Evolutionary conservation across 306 rosid species (phyloP).

Genomic region (Gynostemma pentaphyllum): DNA sequence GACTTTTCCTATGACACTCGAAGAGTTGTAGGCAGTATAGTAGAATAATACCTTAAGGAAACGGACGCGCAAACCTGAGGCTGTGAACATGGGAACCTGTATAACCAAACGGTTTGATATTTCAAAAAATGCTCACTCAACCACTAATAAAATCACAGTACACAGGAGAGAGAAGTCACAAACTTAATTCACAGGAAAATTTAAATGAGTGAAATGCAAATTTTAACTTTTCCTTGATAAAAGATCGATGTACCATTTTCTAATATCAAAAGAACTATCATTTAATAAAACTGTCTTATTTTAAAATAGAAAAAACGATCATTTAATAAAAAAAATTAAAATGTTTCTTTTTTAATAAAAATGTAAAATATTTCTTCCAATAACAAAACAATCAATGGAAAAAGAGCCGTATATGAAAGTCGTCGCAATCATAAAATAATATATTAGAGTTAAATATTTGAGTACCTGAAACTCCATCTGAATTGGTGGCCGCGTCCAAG

Average conservation of each 20-base stretch:
- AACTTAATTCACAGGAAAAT: neutral
- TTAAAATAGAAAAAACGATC: too few relatives aligned
- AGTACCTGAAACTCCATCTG: slow-evolving; percentile 98
- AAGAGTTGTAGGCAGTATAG: too few relatives aligned
- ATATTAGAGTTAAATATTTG: slow-evolving; percentile 4
- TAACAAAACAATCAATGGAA: neutral
- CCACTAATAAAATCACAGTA: neutral
- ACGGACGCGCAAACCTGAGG: slow-evolving; percentile 93
- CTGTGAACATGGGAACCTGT: slow-evolving; percentile 94
- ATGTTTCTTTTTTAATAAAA: too few relatives aligned
- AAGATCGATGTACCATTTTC: too few relatives aligned
- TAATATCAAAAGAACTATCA: too few relatives aligned
- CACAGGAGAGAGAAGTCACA: neutral
- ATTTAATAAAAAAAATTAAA: too few relatives aligned
- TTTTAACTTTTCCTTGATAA: too few relatives aligned
- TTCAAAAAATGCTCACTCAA: neutral
- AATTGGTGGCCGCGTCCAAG: slow-evolving; percentile 94
- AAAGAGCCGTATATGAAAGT: too few relatives aligned
- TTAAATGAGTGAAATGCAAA: neutral
- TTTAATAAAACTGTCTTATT: too few relatives aligned
- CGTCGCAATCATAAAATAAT: neutral
- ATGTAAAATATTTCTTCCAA: neutral
- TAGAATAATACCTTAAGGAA: slow-evolving; percentile 89
- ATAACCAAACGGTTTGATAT: neutral
- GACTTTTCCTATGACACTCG: neutral